Percentiles rank a stretch among this genome's conserved stretches.
These are phyloP conservation scores for Cicer arietinum DNA, from an alignment of 306 rosid genomes.

Conservation along the genomic window DNA sequence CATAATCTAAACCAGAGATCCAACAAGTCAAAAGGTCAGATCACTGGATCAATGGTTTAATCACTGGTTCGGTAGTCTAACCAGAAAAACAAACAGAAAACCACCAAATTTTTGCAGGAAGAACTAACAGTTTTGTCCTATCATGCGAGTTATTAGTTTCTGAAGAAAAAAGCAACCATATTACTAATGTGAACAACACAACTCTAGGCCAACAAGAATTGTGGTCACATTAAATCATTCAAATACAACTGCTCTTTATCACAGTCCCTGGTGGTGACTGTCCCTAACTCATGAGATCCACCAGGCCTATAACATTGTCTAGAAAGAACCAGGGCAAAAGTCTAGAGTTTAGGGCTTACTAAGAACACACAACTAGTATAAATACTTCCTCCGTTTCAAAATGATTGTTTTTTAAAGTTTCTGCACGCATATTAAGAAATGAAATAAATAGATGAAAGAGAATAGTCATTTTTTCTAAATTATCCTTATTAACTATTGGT, in stretches of 20 bases:
- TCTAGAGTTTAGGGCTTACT: background rate
- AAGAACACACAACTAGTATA: background rate
- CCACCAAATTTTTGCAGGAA: conserved; percentile 3
- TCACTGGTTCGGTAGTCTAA: background rate
- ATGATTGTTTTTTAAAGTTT: too few species aligned
- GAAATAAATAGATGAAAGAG: too few species aligned
- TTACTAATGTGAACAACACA: conserved; percentile 3
- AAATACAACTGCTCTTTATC: conserved; percentile 22
- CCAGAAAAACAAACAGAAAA: conserved; percentile 1
- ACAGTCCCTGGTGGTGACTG: background rate
- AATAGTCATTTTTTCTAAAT: too few species aligned
- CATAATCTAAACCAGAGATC: conserved; percentile 16
- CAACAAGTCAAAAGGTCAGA: conserved; percentile 20
- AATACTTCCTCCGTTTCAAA: background rate
- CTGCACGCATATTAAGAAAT: too few species aligned
- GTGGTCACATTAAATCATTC: background rate
- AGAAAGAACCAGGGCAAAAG: conserved; percentile 6
- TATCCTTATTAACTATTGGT: too few species aligned
- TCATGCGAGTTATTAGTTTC: background rate
- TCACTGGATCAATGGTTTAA: conserved; percentile 8
- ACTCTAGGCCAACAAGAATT: background rate
- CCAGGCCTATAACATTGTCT: conserved; percentile 8
- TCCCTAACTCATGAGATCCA: background rate
- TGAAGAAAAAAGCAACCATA: conserved; percentile 1
- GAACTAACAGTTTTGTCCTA: conserved; percentile 6